Evolutionary conservation across 176 grass and related monocot species (phyloP), one percentile per base, ranked within the genome.

Genomic region (Avena atlantica): DNA sequence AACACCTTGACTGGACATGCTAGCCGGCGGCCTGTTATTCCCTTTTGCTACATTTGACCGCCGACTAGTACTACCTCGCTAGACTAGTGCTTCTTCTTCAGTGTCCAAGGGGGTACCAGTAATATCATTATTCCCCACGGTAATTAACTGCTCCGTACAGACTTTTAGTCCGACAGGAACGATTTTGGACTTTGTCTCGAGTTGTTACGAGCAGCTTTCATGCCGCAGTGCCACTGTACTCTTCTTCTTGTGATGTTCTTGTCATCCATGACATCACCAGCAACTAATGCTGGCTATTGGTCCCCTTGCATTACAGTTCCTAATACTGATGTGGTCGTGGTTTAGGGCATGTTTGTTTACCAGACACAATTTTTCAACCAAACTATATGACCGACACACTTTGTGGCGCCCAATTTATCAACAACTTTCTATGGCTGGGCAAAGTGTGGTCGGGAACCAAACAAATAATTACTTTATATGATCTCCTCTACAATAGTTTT

Each of bases 191-290:
- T 42, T 31, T 36, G 15, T 71, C 17, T 42, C 0, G 68, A 71
- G 68, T 4, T 42, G 34, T 71, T 71, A n/a, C 34, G 17, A 44
- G 19, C 34, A 11, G 14, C 12, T n/a, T 70, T 70, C 16, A 31
- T 20, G 20, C 66, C 0, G 31, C 31, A 9, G 34, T 31, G 29
- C 29, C 29, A 31, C 29, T 31, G 29, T 71, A 44, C 20, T 31
- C 40, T 37, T 44, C 24, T 51, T 48, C 7, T 31, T 31, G 29
- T 45, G 9, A 17, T 50, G 77, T 13, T 81, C 36, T 44, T 62
- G 83, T 79, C 81, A 84, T 52, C 8, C 29, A 27, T 89, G 87
- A 79, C 87, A 27, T 78, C 74, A 44, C 27, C 20, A 6, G 36
- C 49, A 55, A 47, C 68, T 5, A 71, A 1, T 9, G 36, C 2